Evolutionary conservation across 371 early-diverging fungal genomes (phyloP).

Genomic region (Mucor plumbeus): DNA sequence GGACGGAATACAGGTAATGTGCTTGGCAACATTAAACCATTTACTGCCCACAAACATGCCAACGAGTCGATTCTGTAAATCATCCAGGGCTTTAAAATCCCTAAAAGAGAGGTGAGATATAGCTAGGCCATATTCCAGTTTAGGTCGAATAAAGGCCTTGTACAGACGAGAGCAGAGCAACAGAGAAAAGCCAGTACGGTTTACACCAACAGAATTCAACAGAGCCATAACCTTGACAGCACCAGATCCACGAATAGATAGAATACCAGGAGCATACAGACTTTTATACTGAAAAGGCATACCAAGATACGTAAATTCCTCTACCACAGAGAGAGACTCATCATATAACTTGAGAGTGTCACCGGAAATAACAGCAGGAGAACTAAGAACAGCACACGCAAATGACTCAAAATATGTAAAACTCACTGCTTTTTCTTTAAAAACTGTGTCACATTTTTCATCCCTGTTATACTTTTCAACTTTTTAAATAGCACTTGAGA

Average conservation of each 20-base stretch:
- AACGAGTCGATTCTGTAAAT: not conserved
- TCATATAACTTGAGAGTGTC: slow-evolving; percentile 3
- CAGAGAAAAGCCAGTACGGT: slow-evolving; percentile 9
- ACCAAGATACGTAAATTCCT: no score
- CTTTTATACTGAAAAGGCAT: no score
- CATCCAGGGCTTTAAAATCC: not conserved
- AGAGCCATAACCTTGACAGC: not conserved
- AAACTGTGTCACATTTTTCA: no score
- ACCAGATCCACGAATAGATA: no score
- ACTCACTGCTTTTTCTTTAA: no score
- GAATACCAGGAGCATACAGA: no score
- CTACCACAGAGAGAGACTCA: slow-evolving; percentile 12
- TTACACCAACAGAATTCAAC: not conserved
- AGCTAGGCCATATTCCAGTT: not conserved
- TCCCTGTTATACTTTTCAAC: no score
- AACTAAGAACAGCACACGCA: slow-evolving; percentile 33
- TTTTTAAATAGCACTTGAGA: no score
- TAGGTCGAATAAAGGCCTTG: slow-evolving; percentile 11
- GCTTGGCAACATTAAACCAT: slow-evolving; percentile 12
- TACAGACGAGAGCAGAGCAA: slow-evolving; percentile 8
- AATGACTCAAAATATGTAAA: no score
- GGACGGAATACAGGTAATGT: slow-evolving; percentile 10
- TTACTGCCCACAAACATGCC: not conserved
- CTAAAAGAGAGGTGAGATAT: not conserved
- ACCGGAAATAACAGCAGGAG: not conserved